These are phyloP conservation scores for Hippophae rhamnoides DNA, from an alignment of 306 rosid species.

Conservation along the genomic window DNA sequence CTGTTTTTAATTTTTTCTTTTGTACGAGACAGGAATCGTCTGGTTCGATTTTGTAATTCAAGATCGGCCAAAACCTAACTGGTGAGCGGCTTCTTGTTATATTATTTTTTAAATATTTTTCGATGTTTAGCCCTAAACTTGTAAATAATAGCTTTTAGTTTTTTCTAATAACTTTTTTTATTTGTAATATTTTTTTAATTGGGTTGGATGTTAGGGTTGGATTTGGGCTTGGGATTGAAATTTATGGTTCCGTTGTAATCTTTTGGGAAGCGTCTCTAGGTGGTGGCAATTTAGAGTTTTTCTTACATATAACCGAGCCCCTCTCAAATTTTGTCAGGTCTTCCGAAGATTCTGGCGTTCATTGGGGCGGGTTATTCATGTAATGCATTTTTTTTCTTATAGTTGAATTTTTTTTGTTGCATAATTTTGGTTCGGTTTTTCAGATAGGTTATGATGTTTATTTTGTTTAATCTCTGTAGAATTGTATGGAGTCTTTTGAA, in stretches of 20 bases:
- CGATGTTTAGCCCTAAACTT: too few relatives aligned
- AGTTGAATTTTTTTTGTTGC: too few relatives aligned
- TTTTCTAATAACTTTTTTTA: background rate
- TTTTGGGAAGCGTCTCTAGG: background rate
- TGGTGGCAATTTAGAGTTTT: conserved; percentile 1
- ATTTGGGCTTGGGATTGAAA: background rate
- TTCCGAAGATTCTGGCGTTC: background rate
- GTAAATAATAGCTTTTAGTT: background rate
- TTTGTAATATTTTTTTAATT: background rate
- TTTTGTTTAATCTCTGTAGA: too few relatives aligned
- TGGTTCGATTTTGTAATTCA: conserved; percentile 12
- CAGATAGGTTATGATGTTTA: too few relatives aligned
- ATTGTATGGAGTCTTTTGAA: too few relatives aligned
- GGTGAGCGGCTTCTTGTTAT: conserved; percentile 12
- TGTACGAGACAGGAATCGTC: conserved; percentile 4
- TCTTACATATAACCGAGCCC: background rate
- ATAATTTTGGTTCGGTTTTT: too few relatives aligned
- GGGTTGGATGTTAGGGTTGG: background rate
- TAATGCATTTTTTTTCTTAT: background rate
- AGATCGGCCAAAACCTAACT: conserved; percentile 18
- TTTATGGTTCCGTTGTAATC: background rate
- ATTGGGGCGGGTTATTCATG: background rate
- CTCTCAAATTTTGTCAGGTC: background rate
- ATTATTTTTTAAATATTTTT: background rate
- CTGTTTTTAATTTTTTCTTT: background rate